phyloP scores from a whole-genome alignment of 208 protist species.

The Trypanosoma melophagium region DNA sequence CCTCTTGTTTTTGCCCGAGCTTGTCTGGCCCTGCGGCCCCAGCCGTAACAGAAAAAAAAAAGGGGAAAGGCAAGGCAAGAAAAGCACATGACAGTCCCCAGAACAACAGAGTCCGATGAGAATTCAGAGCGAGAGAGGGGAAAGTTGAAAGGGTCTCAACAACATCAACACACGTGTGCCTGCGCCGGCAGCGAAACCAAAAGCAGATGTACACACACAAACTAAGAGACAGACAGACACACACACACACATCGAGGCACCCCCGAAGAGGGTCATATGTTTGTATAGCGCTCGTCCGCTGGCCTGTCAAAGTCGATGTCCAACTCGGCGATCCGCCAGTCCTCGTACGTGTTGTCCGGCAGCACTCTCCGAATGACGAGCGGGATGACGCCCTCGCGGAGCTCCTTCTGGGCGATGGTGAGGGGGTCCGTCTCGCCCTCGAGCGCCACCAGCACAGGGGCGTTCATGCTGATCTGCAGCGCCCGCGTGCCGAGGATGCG shows the following conservation, averaged over 20 bases:
- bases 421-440: conserved; percentile 98
- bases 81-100: too few species aligned
- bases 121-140: too few species aligned
- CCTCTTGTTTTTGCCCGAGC: too few species aligned
- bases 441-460: conserved; percentile 96
- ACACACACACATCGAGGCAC: too few species aligned
- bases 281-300: conserved; percentile 86
- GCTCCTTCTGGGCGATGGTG: conserved; percentile 97
- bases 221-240: too few species aligned
- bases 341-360: conserved; percentile 94
- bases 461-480: conserved; percentile 99
- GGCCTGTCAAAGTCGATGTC: conserved; percentile 87
- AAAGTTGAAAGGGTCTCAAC: too few species aligned
- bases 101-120: too few species aligned
- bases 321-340: conserved; percentile 83
- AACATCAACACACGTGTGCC: too few species aligned
- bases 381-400: conserved; percentile 96
- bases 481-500: conserved; percentile 97
- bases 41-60: neutral
- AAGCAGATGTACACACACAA: too few species aligned
- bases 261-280: conserved; percentile 43
- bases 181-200: too few species aligned
- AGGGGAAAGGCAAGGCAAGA: too few species aligned
- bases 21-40: too few species aligned
- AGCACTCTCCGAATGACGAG: conserved; percentile 97